Evolutionary conservation across 2,329 filamentous ascomycete species (phyloP), one percentile per base, ranked within the genome.

Genomic region (Colletotrichum paranaense): DNA sequence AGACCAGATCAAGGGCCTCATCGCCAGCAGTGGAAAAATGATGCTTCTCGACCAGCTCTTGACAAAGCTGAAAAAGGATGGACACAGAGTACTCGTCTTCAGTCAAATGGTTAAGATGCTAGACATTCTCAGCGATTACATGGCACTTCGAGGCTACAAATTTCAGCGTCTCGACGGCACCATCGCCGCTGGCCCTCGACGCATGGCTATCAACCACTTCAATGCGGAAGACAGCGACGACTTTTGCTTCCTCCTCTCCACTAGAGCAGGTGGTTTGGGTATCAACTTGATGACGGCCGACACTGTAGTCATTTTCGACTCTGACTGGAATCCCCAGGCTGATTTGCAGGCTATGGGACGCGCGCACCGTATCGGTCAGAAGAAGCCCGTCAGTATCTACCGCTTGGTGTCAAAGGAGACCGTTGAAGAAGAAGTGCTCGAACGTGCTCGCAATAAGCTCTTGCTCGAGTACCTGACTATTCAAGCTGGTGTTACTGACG

Each of bases 21-120:
- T 99, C 79, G 96, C 95, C 4, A 98, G 95, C 80, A 99, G 97
- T 84, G 97, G 97, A 77, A 99, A 99, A 85, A 98, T 99, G 97
- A 98, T 98, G 95, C 88, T 99, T 62, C 90, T 99, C 8, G 97
- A 99, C 78, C 95, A 95, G 80, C 91, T 99, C n/a, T 88, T 99
- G 12, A 93, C 93, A 6, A 99, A 99, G 84, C 86, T 99, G 76
- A 98, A 93, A 82, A 94, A 93, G 77, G 97, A 99, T 79, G 95
- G 94, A 60, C 97, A 99, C 83, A 94, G 97, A 67, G 97, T 99
- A 14, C 86, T 99, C 75, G 98, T 99, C 76, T 99, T 99, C 87
- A 98, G 96, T 81, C 97, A 99, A 81, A 99, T 99, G 97, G 97
- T 99, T 46, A 97, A 95, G 81, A 98, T 99, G 94, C 89, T 99